These are phyloP conservation scores for Candida sp. DNA, from an alignment of 1,139 yeast species.

Conservation along the genomic window DNA sequence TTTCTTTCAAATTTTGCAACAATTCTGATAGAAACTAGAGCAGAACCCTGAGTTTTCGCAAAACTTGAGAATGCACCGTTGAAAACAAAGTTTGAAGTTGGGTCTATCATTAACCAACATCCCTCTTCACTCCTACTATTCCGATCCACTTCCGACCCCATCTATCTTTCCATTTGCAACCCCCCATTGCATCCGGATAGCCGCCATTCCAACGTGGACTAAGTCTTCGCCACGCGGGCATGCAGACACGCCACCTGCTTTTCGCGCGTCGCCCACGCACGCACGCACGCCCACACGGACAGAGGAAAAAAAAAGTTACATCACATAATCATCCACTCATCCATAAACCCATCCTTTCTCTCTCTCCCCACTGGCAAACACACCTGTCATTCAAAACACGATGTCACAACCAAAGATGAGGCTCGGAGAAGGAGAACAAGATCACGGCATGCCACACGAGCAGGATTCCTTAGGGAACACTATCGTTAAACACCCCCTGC, in stretches of 20 bases:
- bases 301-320: not conserved
- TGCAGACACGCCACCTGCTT: not conserved
- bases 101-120: too few species aligned
- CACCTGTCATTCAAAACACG: not conserved
- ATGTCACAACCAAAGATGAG: not conserved
- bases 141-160: too few species aligned
- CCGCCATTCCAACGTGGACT: not conserved
- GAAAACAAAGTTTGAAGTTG: too few species aligned
- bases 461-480: conserved; percentile 24
- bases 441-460: conserved; percentile 4
- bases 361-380: not conserved
- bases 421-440: not conserved
- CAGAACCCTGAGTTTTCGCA: not conserved
- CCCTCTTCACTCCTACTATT: too few species aligned
- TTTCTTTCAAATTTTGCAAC: not conserved
- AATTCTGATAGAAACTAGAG: not conserved
- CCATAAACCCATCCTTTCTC: not conserved
- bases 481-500: conserved; percentile 1
- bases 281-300: not conserved
- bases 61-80: not conserved
- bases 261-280: not conserved
- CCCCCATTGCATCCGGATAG: not conserved
- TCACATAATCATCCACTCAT: not conserved
- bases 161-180: not conserved
- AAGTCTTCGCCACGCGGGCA: too few species aligned